Base-by-base conservation (phyloP, 1,284 basidiomycete species). In the Cystobasidium pallidum region DNA sequence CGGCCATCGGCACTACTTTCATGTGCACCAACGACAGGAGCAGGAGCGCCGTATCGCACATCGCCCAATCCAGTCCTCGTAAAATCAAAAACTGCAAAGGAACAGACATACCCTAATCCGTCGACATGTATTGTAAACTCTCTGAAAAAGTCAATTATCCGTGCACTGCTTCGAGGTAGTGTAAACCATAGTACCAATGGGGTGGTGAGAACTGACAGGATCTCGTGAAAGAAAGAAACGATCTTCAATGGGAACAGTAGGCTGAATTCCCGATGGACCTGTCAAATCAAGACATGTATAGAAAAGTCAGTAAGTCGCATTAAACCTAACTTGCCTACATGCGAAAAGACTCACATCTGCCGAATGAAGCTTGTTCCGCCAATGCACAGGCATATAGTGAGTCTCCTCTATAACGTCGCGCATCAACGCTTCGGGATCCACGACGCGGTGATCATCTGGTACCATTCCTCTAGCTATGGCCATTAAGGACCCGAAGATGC, bases 81-180 rank as follows among this genome's bases (percentile, higher is more conserved):
- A 81, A 98, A 97, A 81, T 98, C 94, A 80, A 99, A 99, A 70
- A 96, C 94, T 0, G 95, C 96, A 82, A 98, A 99, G 73, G 91
- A 93, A 80, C 96, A 99, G 10, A 99, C 92, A 79, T 96, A 95
- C 11, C 96, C 95, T 2, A 96, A 85, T 0, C 94, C 92, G 77
- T 97, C 94, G 36, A 99, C 91, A 80, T 98, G 94, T 0, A 99
- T 89, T 0, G 93, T 91, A 79, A 96, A 98, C 82, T 97, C 94
- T 58, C 93, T 86, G 85, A 97, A 96, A 80, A 98, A 96, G 80
- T 98, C 94, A 74, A 97, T 86, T 75, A 97, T 91, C 0, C 88
- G 88, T 7, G 90, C 89, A 1, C 94, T 91, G 79, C 92, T 94
- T 0, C 83, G 84, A 0, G 95, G 94, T 6, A 99, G 85, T 17